Evolutionary conservation across 257 asterid species (phyloP).

Genomic region (Solanum clarkiae): DNA sequence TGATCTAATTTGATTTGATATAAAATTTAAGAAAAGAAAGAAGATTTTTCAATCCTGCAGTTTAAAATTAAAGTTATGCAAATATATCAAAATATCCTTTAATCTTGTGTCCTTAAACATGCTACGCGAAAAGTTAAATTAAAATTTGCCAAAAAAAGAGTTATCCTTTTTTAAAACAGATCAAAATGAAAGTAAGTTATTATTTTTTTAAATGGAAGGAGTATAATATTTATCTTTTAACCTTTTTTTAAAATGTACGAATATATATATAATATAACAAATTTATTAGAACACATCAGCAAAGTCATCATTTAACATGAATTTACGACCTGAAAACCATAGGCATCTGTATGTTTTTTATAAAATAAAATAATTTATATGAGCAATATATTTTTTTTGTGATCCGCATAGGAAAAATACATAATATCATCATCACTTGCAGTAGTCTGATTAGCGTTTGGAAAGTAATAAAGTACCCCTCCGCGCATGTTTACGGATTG

Average conservation of each 20-base stretch:
- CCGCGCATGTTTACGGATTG: not conserved
- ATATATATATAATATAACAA: not conserved
- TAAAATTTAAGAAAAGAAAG: too few relatives aligned
- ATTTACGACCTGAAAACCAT: not conserved
- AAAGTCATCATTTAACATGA: not conserved
- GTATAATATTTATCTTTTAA: not conserved
- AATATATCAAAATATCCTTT: too few relatives aligned
- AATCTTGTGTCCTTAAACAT: too few relatives aligned
- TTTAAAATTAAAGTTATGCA: too few relatives aligned
- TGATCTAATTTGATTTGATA: too few relatives aligned
- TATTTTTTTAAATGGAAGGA: too few relatives aligned
- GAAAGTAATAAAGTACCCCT: not conserved
- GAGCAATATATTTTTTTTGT: not conserved
- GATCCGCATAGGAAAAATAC: not conserved
- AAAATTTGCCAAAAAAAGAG: too few relatives aligned
- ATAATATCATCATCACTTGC: not conserved
- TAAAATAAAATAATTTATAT: not conserved
- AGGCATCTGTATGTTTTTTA: too few relatives aligned
- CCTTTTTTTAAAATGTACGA: not conserved
- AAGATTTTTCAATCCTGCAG: rapidly evolving
- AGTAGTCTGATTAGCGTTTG: not conserved
- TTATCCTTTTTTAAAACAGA: too few relatives aligned
- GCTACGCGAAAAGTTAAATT: too few relatives aligned
- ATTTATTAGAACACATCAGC: not conserved
- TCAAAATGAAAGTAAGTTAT: too few relatives aligned